Percentiles rank a stretch among this genome's conserved stretches.
phyloP scores from a whole-genome alignment of 1,139 yeast species.

The Suhomyces maxii region DNA sequence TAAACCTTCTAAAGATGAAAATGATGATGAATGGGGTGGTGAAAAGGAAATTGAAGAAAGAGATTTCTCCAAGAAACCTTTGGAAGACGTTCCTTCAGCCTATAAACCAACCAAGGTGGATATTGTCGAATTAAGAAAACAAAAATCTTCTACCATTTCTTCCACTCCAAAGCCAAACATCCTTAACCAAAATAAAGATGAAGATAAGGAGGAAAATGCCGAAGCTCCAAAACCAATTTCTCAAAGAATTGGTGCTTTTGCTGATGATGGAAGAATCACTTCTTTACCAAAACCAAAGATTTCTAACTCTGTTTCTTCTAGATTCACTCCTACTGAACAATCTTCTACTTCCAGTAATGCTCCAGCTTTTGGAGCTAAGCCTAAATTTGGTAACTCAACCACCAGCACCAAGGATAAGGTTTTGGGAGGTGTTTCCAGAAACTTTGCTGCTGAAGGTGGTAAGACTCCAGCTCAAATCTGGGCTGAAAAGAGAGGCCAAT shows the following conservation, averaged over 20 bases:
- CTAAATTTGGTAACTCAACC: constrained; percentile 34
- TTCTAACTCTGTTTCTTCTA: constrained; percentile 49
- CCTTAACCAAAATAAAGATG: constrained; percentile 24
- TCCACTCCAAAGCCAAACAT: constrained; percentile 35
- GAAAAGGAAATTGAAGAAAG: constrained; percentile 68
- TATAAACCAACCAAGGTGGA: constrained; percentile 63
- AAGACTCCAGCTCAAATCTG: constrained; percentile 94
- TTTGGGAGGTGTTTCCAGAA: constrained; percentile 65
- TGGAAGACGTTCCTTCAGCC: constrained; percentile 62
- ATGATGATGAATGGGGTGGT: constrained; percentile 65
- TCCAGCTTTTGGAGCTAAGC: constrained; percentile 59
- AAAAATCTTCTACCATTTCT: constrained; percentile 49
- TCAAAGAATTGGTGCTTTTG: constrained; percentile 43
- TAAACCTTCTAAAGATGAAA: constrained; percentile 12
- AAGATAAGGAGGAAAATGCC: constrained; percentile 16
- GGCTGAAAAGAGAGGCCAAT: constrained; percentile 87
- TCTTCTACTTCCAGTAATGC: constrained; percentile 12
- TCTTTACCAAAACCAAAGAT: constrained; percentile 69
- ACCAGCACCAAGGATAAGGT: constrained; percentile 42
- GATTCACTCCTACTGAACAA: constrained; percentile 34
- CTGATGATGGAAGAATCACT: constrained; percentile 53
- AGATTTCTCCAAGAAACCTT: constrained; percentile 63
- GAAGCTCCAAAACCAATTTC: constrained; percentile 36
- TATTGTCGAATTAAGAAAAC: constrained; percentile 44
- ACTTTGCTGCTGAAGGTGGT: constrained; percentile 72